Conservation (phyloP, 2,329 filamentous ascomycete species). For the Talaromyces marneffei region DNA sequence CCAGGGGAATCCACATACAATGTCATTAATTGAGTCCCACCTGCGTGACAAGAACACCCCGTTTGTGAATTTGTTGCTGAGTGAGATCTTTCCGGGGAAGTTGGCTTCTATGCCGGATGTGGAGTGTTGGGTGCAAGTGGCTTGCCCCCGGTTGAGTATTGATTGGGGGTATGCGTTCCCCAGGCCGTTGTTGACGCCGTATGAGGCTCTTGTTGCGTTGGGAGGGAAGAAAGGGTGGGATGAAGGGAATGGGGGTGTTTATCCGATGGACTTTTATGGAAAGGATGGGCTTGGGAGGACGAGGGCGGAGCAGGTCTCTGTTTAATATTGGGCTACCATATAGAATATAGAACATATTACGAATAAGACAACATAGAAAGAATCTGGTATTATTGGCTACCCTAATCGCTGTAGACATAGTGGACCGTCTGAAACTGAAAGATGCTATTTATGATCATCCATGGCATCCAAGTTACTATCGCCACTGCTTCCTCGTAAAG, state of each 20-base stretch:
- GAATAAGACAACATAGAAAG: not conserved
- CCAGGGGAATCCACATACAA: slow-evolving; percentile 91
- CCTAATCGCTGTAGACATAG: not conserved
- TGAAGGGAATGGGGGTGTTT: slow-evolving; percentile 56
- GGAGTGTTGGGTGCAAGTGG: slow-evolving; percentile 97
- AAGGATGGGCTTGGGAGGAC: slow-evolving; percentile 84
- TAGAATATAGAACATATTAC: not conserved
- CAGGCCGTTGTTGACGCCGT: slow-evolving; percentile 80
- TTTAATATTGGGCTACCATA: not conserved
- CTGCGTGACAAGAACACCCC: slow-evolving; percentile 67
- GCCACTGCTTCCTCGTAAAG: slow-evolving; percentile 33
- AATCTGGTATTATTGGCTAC: not conserved
- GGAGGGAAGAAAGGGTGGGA: slow-evolving; percentile 72
- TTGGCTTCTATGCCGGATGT: slow-evolving; percentile 88
- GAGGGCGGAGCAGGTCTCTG: slow-evolving; percentile 36
- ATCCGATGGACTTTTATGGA: slow-evolving; percentile 98
- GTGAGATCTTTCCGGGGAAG: slow-evolving; percentile 95
- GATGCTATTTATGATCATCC: slow-evolving; percentile 28
- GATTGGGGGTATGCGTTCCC: slow-evolving; percentile 98
- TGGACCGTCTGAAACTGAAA: not conserved
- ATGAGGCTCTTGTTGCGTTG: slow-evolving; percentile 88
- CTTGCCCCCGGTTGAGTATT: slow-evolving; percentile 92
- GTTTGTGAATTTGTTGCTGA: slow-evolving; percentile 78
- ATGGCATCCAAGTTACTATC: slow-evolving; percentile 33
- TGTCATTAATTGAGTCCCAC: slow-evolving; percentile 75